Percentiles rank a stretch among this genome's conserved stretches.
Conservation (phyloP, 2,329 filamentous ascomycete species). For the Penicillium sp. region DNA sequence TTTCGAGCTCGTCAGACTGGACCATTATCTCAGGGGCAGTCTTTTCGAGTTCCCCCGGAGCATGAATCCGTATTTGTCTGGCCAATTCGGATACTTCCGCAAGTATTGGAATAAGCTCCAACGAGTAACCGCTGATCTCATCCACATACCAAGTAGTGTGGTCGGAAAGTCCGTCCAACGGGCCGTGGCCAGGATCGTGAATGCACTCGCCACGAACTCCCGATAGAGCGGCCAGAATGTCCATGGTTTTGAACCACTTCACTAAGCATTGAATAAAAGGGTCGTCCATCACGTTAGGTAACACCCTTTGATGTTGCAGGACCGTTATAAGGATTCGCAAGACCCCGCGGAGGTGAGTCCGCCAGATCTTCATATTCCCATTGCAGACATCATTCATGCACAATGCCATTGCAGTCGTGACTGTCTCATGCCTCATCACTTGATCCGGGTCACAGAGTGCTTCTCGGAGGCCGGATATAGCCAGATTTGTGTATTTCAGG, state of each 20-base stretch:
- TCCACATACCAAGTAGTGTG: constrained; percentile 19
- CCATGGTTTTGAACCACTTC: constrained; percentile 35
- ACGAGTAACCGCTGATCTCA: constrained; percentile 34
- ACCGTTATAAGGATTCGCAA: constrained; percentile 25
- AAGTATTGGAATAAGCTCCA: constrained; percentile 30
- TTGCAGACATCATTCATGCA: constrained; percentile 40
- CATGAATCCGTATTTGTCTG: background rate
- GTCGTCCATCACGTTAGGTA: constrained; percentile 6
- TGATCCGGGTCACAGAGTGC: constrained; percentile 17
- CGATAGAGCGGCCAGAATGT: constrained; percentile 30
- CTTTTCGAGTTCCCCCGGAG: background rate
- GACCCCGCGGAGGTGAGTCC: constrained; percentile 29
- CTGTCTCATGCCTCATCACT: constrained; percentile 23
- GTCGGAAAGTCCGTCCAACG: constrained; percentile 11
- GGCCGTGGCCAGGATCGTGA: constrained; percentile 9
- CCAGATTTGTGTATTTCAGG: constrained; percentile 31
- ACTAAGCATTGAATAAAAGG: constrained; percentile 25
- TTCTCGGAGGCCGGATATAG: constrained; percentile 26
- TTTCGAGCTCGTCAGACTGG: constrained; percentile 16
- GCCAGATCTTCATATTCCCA: constrained; percentile 31
- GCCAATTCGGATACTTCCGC: constrained; percentile 23
- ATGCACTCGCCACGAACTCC: constrained; percentile 13
- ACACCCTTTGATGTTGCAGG: constrained; percentile 12
- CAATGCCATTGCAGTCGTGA: constrained; percentile 32
- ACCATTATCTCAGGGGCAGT: background rate